Evolutionary conservation across 73 alveolate species (phyloP).

Genomic region (Paramecium pentaurelia): DNA sequence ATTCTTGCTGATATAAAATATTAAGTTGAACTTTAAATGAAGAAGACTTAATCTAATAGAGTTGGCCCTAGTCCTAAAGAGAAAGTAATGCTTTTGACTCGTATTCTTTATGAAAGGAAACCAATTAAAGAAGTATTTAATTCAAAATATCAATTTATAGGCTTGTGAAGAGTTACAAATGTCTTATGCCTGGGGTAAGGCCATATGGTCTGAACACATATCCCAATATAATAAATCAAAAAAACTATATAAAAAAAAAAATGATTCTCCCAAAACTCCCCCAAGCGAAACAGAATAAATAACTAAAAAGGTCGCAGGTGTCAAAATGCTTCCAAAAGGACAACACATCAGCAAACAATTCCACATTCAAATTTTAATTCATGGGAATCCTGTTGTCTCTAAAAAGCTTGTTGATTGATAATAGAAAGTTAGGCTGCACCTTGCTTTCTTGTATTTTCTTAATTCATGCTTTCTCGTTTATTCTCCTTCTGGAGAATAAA

Average conservation of each 20-base stretch:
- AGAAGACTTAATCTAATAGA: not conserved
- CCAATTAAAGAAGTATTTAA: not conserved
- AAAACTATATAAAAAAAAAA: constrained; percentile 36
- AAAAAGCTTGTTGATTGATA: not conserved
- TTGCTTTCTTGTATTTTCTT: not conserved
- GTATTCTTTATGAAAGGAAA: constrained; percentile 20
- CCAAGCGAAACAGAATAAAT: not conserved
- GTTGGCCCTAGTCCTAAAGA: constrained; percentile 13
- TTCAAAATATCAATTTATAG: not conserved
- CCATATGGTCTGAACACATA: constrained; percentile 30
- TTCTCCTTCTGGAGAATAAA: not conserved
- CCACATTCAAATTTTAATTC: not conserved
- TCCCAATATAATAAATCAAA: constrained; percentile 34
- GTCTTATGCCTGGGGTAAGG: constrained; percentile 21
- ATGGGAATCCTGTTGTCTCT: not conserved
- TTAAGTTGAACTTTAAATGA: constrained; percentile 48
- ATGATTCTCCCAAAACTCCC: constrained; percentile 1
- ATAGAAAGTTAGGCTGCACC: not conserved
- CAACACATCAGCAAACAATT: not conserved
- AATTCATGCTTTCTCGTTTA: not conserved
- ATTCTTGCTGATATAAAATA: constrained; percentile 40
- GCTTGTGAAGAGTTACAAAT: constrained; percentile 25
- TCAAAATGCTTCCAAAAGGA: not conserved
- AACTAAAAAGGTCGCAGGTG: constrained; percentile 6
- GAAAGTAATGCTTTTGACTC: constrained; percentile 32